These are phyloP conservation scores for Chlorella vulgaris DNA, from an alignment of 139 green algal species.

Conservation along the genomic window DNA sequence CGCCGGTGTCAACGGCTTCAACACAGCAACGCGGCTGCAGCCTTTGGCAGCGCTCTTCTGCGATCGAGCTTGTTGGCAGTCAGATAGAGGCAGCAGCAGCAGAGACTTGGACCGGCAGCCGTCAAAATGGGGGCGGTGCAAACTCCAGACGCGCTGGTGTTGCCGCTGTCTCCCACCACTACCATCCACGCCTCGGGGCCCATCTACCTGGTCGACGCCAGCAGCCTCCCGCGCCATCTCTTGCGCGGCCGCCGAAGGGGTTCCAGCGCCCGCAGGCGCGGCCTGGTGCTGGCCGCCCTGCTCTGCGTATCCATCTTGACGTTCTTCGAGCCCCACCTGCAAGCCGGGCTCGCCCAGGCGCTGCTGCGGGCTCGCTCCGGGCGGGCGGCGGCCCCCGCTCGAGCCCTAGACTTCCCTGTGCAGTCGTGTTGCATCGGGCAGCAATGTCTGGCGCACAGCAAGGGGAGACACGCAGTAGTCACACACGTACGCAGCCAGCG, in stretches of 20 bases:
- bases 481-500: slow-evolving; percentile 26
- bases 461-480: slow-evolving; percentile 17
- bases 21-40: too few relatives aligned
- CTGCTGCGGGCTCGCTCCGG: background rate
- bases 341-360: background rate
- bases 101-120: background rate
- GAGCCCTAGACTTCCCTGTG: slow-evolving; percentile 19
- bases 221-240: slow-evolving; percentile 1
- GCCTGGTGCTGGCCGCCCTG: background rate
- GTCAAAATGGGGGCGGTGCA: background rate
- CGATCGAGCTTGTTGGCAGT: too few relatives aligned
- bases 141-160: background rate
- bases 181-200: background rate
- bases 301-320: background rate
- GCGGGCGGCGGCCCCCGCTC: background rate
- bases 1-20: too few relatives aligned
- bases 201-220: slow-evolving; percentile 9
- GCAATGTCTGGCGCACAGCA: slow-evolving; percentile 15
- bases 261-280: background rate
- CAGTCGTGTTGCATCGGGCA: slow-evolving; percentile 24
- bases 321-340: background rate
- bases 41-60: too few relatives aligned
- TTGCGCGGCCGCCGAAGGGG: background rate
- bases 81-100: background rate
- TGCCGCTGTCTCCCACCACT: slow-evolving; percentile 17